Evolutionary conservation across 1,284 basidiomycete genomes (phyloP), one percentile per base, ranked within the genome.

Genomic region (Dichomitus squalens): DNA sequence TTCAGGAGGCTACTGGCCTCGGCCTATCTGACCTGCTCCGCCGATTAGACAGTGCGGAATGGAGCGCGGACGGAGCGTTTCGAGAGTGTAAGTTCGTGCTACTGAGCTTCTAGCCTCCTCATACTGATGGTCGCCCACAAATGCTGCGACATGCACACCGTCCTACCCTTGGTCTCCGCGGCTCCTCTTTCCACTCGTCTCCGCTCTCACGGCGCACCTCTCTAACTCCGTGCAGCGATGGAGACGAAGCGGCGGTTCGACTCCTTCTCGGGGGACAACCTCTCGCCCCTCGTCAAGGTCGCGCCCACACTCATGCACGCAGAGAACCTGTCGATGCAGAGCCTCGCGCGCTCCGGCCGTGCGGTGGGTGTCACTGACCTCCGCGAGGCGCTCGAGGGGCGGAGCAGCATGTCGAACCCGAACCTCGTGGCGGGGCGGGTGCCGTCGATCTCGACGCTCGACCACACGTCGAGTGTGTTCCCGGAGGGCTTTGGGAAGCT

Each of bases 241-340:
- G 89, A 92, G 69, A 77, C 76, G 53, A 79, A 81, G 44, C 76
- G 81, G 7, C 77, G 75, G n/a, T 84, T 80, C 55, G 83, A 91
- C 49, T 71, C 79, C 3, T 76, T 84, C 39, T 76, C 86, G 16
- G 82, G 82, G 35, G 88, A 92, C 61, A 85, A 84, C 25, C 75
- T 86, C 44, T 85, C 88, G 1, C 85, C 89, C 4, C 79, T 93
- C 49, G 80, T 92, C 58, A 91, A 87, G 69, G 84, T 93, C 34
- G 88, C 90, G 2, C 90, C 89, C 39, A 86, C 88, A 14, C 76
- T 95, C 57, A 95, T 94, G 92, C 88, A 91, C 59, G 90, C 92
- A 58, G 90, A 94, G 61, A 95, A 95, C 70, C 77, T 91, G 23
- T 95, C 92, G 4, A 77, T 93, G 51, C 88, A 90, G 68, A 93